A percentile compares a stretch with the other conserved stretches of the same genome.
phyloP scores from a whole-genome alignment of 352 stramenopile species.

The Globisporangium nagaii region DNA sequence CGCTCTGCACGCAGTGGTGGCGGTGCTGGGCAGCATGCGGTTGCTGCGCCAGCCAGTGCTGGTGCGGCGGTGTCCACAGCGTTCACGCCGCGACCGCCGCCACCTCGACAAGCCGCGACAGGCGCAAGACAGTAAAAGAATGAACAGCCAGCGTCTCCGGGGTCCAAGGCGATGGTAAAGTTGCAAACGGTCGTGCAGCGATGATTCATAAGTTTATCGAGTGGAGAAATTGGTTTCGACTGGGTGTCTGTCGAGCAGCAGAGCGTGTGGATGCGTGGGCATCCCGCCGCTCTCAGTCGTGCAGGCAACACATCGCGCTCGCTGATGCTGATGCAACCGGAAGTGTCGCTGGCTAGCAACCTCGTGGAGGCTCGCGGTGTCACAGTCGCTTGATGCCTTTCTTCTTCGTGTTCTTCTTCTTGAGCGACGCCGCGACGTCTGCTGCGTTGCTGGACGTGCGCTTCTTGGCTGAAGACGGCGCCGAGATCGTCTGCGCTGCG shows the following conservation, averaged over 20 bases:
- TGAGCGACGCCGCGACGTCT: slow-evolving; percentile 25
- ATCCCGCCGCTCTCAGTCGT: too few relatives aligned
- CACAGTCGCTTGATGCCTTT: slow-evolving; percentile 68
- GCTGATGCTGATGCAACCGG: too few relatives aligned
- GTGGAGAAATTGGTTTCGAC: not conserved
- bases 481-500: slow-evolving; percentile 4
- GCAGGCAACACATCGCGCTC: too few relatives aligned
- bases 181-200: too few relatives aligned
- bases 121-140: not conserved
- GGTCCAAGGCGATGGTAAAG: too few relatives aligned
- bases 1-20: not conserved
- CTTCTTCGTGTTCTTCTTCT: slow-evolving; percentile 69
- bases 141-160: not conserved
- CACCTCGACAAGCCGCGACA: slow-evolving; percentile 1
- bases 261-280: too few relatives aligned
- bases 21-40: too few relatives aligned
- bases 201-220: slow-evolving; percentile 2
- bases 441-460: slow-evolving; percentile 27
- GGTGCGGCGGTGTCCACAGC: not conserved
- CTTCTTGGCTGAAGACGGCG: slow-evolving; percentile 32
- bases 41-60: not conserved
- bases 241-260: not conserved
- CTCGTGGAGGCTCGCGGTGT: not conserved
- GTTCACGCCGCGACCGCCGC: slow-evolving; percentile 10
- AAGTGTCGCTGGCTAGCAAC: too few relatives aligned